Evolutionary conservation across 2,329 filamentous ascomycete species (phyloP).

Genomic region (Hyphodiscus sp.): DNA sequence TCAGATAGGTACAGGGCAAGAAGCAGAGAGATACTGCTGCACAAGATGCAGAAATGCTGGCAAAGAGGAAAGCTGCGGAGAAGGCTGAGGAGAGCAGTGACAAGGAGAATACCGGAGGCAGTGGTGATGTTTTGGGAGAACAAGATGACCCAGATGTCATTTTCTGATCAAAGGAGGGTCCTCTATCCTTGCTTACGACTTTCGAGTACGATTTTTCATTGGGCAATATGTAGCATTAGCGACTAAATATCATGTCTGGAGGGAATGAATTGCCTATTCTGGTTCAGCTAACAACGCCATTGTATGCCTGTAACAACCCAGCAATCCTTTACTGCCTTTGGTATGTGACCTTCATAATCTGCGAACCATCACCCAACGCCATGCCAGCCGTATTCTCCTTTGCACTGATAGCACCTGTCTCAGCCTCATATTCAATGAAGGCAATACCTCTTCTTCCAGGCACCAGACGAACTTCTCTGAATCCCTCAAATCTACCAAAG

Average conservation of each 20-base stretch:
- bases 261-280: constrained; percentile 2
- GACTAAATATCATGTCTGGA: constrained; percentile 10
- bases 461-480: constrained; percentile 86
- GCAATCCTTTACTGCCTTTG: constrained; percentile 67
- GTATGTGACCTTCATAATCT: constrained; percentile 91
- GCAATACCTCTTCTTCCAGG: constrained; percentile 83
- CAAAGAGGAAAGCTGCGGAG: constrained; percentile 50
- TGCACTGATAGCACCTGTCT: constrained; percentile 82
- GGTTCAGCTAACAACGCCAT: not conserved
- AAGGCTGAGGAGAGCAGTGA: constrained; percentile 45
- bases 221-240: constrained; percentile 25
- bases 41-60: constrained; percentile 68
- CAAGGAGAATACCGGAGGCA: constrained; percentile 37
- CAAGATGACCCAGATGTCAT: constrained; percentile 29
- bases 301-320: constrained; percentile 9
- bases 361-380: constrained; percentile 65
- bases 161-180: not conserved
- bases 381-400: constrained; percentile 91
- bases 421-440: constrained; percentile 93
- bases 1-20: constrained; percentile 62
- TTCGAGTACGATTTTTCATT: constrained; percentile 12
- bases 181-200: constrained; percentile 4
- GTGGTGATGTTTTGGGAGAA: constrained; percentile 64
- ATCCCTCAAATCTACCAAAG: constrained; percentile 87
- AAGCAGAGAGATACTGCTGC: constrained; percentile 72